A percentile compares a stretch with the other conserved stretches of the same genome.
Conservation (phyloP, 805 yeast species). For the Vanderwaltozyma polyspora region DNA sequence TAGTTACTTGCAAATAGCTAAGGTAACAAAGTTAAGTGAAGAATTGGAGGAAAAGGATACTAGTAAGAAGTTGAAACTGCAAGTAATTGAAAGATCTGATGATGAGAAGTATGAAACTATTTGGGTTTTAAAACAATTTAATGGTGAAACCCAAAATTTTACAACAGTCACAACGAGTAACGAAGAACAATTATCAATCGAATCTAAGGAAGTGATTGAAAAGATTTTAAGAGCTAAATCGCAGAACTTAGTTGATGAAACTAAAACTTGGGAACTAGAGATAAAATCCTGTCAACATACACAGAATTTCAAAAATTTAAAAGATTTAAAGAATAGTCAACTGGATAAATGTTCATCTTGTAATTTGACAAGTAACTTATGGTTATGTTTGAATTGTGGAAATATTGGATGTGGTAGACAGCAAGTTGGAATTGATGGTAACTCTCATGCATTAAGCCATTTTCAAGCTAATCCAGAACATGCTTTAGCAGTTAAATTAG, state of each 20-base stretch:
- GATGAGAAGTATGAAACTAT: slow-evolving; percentile 22
- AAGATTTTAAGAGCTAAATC: slow-evolving; percentile 22
- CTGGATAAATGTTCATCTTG: slow-evolving; percentile 41
- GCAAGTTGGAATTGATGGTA: slow-evolving; percentile 90
- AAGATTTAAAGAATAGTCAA: slow-evolving; percentile 21
- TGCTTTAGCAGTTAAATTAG: slow-evolving; percentile 80
- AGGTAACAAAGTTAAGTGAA: slow-evolving; percentile 34
- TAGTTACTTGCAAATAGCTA: slow-evolving; percentile 47
- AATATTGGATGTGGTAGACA: slow-evolving; percentile 88
- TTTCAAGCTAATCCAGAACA: slow-evolving; percentile 44
- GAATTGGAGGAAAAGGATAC: slow-evolving; percentile 21
- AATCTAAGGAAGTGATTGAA: slow-evolving; percentile 7
- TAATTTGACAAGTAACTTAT: slow-evolving; percentile 62
- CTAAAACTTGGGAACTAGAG: slow-evolving; percentile 88
- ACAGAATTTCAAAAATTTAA: slow-evolving; percentile 28
- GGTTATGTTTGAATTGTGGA: slow-evolving; percentile 92
- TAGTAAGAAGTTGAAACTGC: slow-evolving; percentile 24
- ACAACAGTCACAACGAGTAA: slow-evolving; percentile 1
- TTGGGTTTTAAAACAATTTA: slow-evolving; percentile 15
- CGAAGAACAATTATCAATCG: slow-evolving; percentile 1
- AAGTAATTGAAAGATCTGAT: slow-evolving; percentile 21
- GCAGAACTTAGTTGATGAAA: slow-evolving; percentile 37
- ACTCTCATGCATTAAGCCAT: slow-evolving; percentile 81
- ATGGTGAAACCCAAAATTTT: neutral
- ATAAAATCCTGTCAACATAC: slow-evolving; percentile 73